Evolutionary conservation across 176 grass and related monocot species (phyloP).

Genomic region (barley (Hordeum vulgare)): DNA sequence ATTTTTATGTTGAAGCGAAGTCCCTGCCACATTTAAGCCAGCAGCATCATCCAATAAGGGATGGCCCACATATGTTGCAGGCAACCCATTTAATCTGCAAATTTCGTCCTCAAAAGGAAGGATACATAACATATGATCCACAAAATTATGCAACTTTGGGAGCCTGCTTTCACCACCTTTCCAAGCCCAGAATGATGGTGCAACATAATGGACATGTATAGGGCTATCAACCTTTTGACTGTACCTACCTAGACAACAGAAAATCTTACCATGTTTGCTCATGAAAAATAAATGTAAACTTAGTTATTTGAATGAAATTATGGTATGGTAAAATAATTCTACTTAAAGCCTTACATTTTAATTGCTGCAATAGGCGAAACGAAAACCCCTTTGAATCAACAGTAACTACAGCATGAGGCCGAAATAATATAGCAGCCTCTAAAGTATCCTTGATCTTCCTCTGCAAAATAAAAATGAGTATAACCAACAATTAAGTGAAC

Average conservation of each 20-base stretch:
- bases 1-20: background rate
- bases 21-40: constrained; percentile 41
- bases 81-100: constrained; percentile 68
- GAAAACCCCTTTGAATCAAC: constrained; percentile 94
- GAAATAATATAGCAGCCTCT: constrained; percentile 59
- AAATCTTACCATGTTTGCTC: constrained; percentile 12
- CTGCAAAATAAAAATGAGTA: constrained; percentile 37
- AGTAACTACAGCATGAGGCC: constrained; percentile 80
- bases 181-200: constrained; percentile 98
- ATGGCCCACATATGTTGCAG: constrained; percentile 93
- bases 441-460: constrained; percentile 50
- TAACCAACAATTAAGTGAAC: background rate
- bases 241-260: constrained; percentile 50
- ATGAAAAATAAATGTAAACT: constrained; percentile 2
- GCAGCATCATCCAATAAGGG: constrained; percentile 73
- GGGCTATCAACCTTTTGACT: constrained; percentile 18
- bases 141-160: constrained; percentile 38
- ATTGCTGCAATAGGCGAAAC: constrained; percentile 67
- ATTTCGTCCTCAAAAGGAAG: constrained; percentile 95
- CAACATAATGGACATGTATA: constrained; percentile 88
- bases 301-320: background rate
- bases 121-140: constrained; percentile 91
- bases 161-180: constrained; percentile 91
- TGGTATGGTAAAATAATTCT: background rate
- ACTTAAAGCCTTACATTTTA: constrained; percentile 49